phyloP scores from a whole-genome alignment of 1,284 basidiomycete genomes.

The Ganoderma sinense region DNA sequence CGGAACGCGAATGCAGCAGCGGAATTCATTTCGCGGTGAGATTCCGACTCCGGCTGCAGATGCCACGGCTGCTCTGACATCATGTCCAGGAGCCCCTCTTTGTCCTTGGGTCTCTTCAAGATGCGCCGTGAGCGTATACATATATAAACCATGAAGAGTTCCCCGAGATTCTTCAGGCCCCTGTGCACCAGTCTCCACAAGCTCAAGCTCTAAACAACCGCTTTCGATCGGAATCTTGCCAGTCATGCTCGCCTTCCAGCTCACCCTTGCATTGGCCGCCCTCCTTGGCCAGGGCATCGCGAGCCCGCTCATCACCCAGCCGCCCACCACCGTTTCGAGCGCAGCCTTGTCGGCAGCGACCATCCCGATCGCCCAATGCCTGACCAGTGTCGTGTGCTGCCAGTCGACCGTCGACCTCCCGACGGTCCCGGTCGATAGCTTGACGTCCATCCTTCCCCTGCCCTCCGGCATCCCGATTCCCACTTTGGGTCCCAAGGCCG shows the following conservation, averaged over 20 bases:
- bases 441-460: conserved; percentile 17
- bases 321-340: conserved; percentile 10
- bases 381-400: conserved; percentile 24
- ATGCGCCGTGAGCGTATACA: not conserved
- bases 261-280: conserved; percentile 4
- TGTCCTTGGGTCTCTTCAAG: not conserved
- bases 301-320: conserved; percentile 19
- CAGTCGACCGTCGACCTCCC: conserved; percentile 21
- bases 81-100: not conserved
- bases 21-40: not conserved
- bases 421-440: conserved; percentile 4
- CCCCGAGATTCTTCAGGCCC: not conserved
- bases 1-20: not conserved
- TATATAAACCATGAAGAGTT: not conserved
- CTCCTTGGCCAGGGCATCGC: conserved; percentile 10
- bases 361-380: conserved; percentile 62
- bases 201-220: not conserved
- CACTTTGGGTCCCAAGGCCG: conserved; percentile 24
- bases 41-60: not conserved
- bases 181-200: not conserved
- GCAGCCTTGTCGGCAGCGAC: conserved; percentile 62
- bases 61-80: conserved; percentile 1
- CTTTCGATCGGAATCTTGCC: not conserved
- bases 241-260: not conserved
- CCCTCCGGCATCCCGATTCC: conserved; percentile 20